Evolutionary conservation across 2,329 filamentous ascomycete genomes (phyloP).

Genomic region (Colletotrichum gigasporum): DNA sequence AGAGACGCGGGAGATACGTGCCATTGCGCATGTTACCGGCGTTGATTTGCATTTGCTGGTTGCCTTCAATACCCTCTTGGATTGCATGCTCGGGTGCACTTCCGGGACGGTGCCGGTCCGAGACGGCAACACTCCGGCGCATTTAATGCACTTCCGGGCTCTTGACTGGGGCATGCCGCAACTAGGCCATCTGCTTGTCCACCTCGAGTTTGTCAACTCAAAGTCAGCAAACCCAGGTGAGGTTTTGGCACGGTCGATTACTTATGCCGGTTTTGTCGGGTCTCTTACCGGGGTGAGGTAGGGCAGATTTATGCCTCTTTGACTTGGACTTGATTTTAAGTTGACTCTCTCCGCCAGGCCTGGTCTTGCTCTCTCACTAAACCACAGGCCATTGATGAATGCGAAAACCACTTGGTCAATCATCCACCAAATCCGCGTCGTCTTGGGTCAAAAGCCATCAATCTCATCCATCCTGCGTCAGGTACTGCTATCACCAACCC

Average conservation of each 20-base stretch:
- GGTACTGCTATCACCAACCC: constrained; percentile 30
- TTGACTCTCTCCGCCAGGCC: constrained; percentile 37
- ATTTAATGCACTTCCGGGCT: constrained; percentile 62
- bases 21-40: constrained; percentile 58
- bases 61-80: constrained; percentile 67
- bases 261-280: constrained; percentile 61
- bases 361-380: constrained; percentile 56
- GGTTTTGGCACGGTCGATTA: constrained; percentile 56
- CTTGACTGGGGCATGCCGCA: constrained; percentile 65
- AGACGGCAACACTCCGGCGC: constrained; percentile 11
- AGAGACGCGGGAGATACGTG: constrained; percentile 65
- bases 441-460: constrained; percentile 62
- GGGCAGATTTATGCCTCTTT: constrained; percentile 16
- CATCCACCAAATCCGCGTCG: constrained; percentile 61
- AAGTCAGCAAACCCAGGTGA: constrained; percentile 37
- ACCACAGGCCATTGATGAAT: constrained; percentile 60
- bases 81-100: constrained; percentile 70
- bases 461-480: constrained; percentile 61
- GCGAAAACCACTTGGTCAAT: constrained; percentile 47
- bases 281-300: constrained; percentile 57
- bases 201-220: constrained; percentile 57
- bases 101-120: constrained; percentile 50
- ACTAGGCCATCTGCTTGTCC: constrained; percentile 57
- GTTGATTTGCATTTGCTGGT: constrained; percentile 66
- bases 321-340: not conserved